These are phyloP conservation scores for Phytophthora fragariae DNA, from an alignment of 352 stramenopile species.

Conservation along the genomic window DNA sequence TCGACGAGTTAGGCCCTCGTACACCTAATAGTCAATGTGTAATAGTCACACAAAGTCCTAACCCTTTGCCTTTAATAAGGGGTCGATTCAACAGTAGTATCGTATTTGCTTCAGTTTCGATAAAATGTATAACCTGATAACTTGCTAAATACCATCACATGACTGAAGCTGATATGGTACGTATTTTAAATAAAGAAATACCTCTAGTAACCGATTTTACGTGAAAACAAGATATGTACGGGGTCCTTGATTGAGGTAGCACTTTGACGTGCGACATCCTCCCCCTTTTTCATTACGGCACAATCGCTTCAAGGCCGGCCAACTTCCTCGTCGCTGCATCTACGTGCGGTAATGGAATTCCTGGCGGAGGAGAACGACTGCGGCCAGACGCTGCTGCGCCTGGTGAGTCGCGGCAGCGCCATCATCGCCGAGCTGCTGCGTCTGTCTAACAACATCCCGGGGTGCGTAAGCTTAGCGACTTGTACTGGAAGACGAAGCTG, in stretches of 20 bases:
- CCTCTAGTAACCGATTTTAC: too few relatives aligned
- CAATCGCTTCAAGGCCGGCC: conserved; percentile 31
- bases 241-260: background rate
- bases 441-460: conserved; percentile 92
- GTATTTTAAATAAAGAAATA: too few relatives aligned
- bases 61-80: too few relatives aligned
- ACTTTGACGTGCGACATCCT: conserved; percentile 5
- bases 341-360: conserved; percentile 72
- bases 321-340: background rate
- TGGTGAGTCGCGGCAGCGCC: conserved; percentile 91
- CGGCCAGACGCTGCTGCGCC: conserved; percentile 93
- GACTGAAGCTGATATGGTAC: too few relatives aligned
- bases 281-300: conserved; percentile 4
- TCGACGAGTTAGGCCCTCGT: too few relatives aligned
- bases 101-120: too few relatives aligned
- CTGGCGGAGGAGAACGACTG: conserved; percentile 94
- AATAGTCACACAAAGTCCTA: too few relatives aligned
- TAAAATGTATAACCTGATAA: too few relatives aligned
- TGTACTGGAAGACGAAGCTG: background rate
- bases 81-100: too few relatives aligned
- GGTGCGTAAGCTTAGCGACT: conserved; percentile 40
- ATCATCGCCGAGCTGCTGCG: conserved; percentile 95
- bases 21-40: too few relatives aligned
- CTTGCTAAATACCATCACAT: too few relatives aligned
- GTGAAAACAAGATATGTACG: too few relatives aligned